Evolutionary conservation across 352 stramenopile species (phyloP), one percentile per base, ranked within the genome.

Genomic region (Pythium graminicola): DNA sequence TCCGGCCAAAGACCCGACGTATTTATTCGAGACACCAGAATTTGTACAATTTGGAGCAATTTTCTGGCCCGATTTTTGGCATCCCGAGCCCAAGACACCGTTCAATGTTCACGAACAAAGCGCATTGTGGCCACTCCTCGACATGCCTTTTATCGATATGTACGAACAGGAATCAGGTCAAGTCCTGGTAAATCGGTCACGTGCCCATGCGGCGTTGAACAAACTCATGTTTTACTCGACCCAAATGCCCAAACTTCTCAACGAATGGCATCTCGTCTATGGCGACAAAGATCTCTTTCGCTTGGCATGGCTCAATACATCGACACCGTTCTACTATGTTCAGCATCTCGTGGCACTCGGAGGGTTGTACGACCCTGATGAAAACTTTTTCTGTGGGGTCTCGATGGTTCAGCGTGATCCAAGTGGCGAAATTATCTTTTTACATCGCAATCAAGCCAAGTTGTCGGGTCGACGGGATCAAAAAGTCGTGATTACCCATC

Each of bases 21-120:
- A 89, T 61, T 54, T 93, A 14, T 93, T 93, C 40, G 67, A 86
- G 19, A 48, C 71, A 20, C 62, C 69, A 2, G 78, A 88, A 62
- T 93, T 90, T 58, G 24, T 56, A 0, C 60, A 62, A 32, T 61
- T 68, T 28, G 82, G 82, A 36, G 80, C 82, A 13, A 68, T 93
- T 7, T 93, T 93, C 62, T 93, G 82, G 82, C 82, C 82, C 6
- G 82, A 93, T 54, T 93, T 91, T 43, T 93, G 82, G 82, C 70
- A 75, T 35, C 78, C 79, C 3, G 41, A 36, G 19, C 53, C 70
- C 31, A 72, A 70, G 22, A 91, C 76, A 8, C 69, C 68, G 2
- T 93, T 90, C 54, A 89, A 90, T 40, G 65, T 93, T 7, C 74
- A 90, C 1, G 57, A 83, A 42, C 76, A 88, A 38, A 88, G 69